phyloP scores from a whole-genome alignment of 73 alveolate species.

The Tetrahymena thermophila region DNA sequence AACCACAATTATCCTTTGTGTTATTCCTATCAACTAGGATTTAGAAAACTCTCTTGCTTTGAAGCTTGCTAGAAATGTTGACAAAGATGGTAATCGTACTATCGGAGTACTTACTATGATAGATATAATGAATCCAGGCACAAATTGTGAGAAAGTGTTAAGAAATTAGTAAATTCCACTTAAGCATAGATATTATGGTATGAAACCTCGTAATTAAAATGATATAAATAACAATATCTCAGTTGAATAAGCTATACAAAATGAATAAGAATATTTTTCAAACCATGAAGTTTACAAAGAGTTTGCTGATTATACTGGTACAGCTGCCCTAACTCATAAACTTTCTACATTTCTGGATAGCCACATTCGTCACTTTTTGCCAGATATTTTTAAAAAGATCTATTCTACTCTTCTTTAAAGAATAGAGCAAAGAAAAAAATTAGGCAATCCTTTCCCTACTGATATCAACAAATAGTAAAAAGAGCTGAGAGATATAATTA shows the following conservation, averaged over 20 bases:
- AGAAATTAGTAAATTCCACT: constrained; percentile 65
- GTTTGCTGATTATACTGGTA: constrained; percentile 11
- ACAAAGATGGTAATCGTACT: constrained; percentile 58
- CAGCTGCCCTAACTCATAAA: not conserved
- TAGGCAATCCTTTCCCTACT: not conserved
- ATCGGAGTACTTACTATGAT: constrained; percentile 69
- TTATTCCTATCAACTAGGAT: constrained; percentile 68
- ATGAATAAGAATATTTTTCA: constrained; percentile 53
- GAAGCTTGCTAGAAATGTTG: constrained; percentile 56
- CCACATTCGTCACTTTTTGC: not conserved
- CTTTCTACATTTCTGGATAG: not conserved
- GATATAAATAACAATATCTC: constrained; percentile 59
- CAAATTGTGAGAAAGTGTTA: constrained; percentile 60
- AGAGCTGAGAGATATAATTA: not conserved
- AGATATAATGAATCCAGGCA: constrained; percentile 70
- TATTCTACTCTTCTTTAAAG: not conserved
- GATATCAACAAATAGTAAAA: not conserved
- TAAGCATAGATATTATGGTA: constrained; percentile 71
- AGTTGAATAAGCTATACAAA: constrained; percentile 52
- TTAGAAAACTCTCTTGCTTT: constrained; percentile 67
- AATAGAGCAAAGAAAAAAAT: not conserved
- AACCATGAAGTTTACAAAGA: constrained; percentile 64
- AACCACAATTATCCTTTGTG: constrained; percentile 76
- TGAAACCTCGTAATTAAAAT: constrained; percentile 57
- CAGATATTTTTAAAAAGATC: not conserved